These are phyloP conservation scores for Globisporangium viniferum DNA, from an alignment of 352 stramenopile species.

Conservation along the genomic window DNA sequence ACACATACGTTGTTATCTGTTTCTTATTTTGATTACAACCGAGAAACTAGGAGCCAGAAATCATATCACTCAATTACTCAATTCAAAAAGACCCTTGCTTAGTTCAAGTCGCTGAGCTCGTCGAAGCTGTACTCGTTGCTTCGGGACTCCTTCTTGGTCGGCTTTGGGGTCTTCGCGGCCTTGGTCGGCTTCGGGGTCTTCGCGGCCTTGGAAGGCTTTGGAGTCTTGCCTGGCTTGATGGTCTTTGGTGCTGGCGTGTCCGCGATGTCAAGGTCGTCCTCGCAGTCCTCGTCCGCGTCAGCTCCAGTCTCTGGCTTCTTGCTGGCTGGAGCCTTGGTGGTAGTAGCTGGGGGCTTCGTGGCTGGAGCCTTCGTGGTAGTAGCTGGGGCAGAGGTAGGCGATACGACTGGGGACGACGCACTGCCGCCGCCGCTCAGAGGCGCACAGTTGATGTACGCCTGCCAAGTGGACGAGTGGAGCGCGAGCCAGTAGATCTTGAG, in stretches of 20 bases:
- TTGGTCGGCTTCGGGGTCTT: not conserved
- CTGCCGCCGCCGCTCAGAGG: not conserved
- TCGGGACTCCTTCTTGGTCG: not conserved
- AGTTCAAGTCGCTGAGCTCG: not conserved
- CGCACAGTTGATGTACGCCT: conserved; percentile 22
- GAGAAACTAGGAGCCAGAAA: too few relatives aligned
- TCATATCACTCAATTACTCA: too few relatives aligned
- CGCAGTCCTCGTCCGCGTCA: too few relatives aligned
- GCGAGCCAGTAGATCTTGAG: conserved; percentile 40
- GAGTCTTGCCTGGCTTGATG: not conserved
- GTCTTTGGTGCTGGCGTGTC: not conserved
- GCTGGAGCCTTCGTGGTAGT: not conserved
- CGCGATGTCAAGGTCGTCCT: too few relatives aligned
- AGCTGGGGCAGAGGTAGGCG: not conserved
- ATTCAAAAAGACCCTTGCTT: not conserved
- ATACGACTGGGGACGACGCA: not conserved
- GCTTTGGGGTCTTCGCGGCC: conserved; percentile 2
- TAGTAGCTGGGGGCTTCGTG: not conserved
- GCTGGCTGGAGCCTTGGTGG: not conserved
- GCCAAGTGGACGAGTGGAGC: conserved; percentile 32
- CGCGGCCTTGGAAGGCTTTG: not conserved
- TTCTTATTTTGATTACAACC: too few relatives aligned
- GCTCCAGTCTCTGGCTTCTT: not conserved
- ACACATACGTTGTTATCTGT: too few relatives aligned
- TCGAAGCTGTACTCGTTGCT: not conserved